Percentiles rank a stretch among this genome's conserved stretches.
These are phyloP conservation scores for Xylaria sp. DNA, from an alignment of 2,329 filamentous ascomycete genomes.

Conservation along the genomic window DNA sequence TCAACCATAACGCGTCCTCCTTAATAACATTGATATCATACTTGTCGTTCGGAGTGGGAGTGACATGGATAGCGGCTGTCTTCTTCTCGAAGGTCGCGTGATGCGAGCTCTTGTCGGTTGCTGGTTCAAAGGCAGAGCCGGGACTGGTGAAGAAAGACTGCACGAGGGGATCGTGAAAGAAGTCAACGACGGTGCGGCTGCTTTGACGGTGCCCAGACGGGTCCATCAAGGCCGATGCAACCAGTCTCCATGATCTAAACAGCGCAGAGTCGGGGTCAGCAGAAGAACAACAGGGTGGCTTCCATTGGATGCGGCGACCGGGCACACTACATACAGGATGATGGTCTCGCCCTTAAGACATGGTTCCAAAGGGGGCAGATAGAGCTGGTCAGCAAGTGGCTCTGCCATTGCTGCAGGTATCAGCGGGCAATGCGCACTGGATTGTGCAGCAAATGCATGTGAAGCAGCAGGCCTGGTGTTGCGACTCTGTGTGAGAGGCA, in stretches of 20 bases:
- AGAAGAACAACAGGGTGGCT: not conserved
- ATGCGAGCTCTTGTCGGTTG: constrained; percentile 59
- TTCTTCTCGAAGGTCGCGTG: constrained; percentile 80
- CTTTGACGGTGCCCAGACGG: constrained; percentile 59
- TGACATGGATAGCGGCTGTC: constrained; percentile 84
- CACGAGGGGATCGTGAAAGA: constrained; percentile 74
- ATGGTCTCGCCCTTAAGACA: constrained; percentile 81
- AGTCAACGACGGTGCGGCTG: constrained; percentile 64
- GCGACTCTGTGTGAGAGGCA: constrained; percentile 14
- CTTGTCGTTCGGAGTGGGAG: constrained; percentile 67
- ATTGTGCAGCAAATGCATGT: constrained; percentile 41
- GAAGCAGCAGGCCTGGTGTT: constrained; percentile 30
- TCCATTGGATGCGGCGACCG: not conserved
- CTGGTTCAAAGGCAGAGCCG: constrained; percentile 68
- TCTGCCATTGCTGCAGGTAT: constrained; percentile 68
- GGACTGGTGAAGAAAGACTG: constrained; percentile 71
- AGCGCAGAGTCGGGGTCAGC: constrained; percentile 32
- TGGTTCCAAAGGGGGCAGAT: constrained; percentile 84
- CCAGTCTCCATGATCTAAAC: constrained; percentile 65
- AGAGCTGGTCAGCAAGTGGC: constrained; percentile 70
- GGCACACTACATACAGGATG: constrained; percentile 69
- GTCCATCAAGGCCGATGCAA: constrained; percentile 63
- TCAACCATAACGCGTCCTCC: constrained; percentile 84
- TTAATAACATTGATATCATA: constrained; percentile 82
- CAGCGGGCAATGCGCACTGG: constrained; percentile 47